These are phyloP conservation scores for Takakia lepidozioides DNA, from an alignment of 225 moss, liverwort and hornwort species.

Conservation along the genomic window DNA sequence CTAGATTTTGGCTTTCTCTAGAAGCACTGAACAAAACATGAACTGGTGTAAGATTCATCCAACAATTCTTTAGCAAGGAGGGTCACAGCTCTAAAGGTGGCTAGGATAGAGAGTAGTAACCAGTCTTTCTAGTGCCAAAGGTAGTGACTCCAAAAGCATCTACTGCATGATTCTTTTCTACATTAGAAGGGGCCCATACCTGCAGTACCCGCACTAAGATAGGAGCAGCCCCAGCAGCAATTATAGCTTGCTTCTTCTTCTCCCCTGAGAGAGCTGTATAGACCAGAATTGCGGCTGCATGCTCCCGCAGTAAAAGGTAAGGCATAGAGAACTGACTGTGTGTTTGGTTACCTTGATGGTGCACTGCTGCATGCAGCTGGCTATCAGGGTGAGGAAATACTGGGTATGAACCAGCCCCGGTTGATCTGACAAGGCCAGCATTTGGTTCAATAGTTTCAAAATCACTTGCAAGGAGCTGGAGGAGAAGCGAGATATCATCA, in stretches of 20 bases:
- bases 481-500: conserved; percentile 30
- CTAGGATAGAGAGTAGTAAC: too few species aligned
- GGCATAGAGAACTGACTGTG: conserved; percentile 19
- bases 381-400: conserved; percentile 2
- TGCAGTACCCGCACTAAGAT: conserved; percentile 43
- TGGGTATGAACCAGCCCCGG: background rate
- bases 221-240: conserved; percentile 26
- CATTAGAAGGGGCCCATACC: too few species aligned
- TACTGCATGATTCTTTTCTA: too few species aligned
- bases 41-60: too few species aligned
- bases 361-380: background rate
- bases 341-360: background rate
- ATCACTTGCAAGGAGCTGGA: conserved; percentile 31
- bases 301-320: conserved; percentile 38
- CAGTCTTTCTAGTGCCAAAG: too few species aligned
- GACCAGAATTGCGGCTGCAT: conserved; percentile 55
- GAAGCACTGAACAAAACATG: too few species aligned
- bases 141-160: too few species aligned
- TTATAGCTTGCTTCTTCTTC: conserved; percentile 40
- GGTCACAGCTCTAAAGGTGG: too few species aligned
- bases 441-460: conserved; percentile 1
- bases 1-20: too few species aligned
- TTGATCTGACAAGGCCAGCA: background rate
- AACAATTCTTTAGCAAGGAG: too few species aligned
- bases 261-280: conserved; percentile 63